phyloP scores from a whole-genome alignment of 2,329 filamentous ascomycete genomes.

The Pseudogymnoascus sp. region DNA sequence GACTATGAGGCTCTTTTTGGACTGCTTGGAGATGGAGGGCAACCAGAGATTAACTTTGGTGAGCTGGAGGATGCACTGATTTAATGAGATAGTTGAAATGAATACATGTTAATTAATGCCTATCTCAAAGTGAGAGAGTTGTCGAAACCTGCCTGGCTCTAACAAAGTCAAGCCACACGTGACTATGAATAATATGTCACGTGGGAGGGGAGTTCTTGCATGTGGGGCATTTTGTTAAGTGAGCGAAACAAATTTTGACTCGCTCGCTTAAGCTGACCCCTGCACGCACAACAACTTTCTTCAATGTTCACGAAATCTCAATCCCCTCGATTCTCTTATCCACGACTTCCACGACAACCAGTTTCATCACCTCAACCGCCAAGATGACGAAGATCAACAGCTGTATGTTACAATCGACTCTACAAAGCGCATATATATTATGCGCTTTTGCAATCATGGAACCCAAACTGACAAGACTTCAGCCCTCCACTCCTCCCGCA shows the following conservation, averaged over 20 bases:
- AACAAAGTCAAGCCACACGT: not conserved
- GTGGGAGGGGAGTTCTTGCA: no score
- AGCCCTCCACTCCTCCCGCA: slow-evolving; percentile 74
- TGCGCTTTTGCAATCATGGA: slow-evolving; percentile 9
- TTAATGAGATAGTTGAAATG: not conserved
- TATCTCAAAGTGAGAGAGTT: not conserved
- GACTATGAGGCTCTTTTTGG: slow-evolving; percentile 11
- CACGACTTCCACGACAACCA: slow-evolving; percentile 20
- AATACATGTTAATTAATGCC: not conserved
- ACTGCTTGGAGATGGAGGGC: slow-evolving; percentile 5
- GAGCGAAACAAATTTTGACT: not conserved
- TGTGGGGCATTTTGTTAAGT: not conserved
- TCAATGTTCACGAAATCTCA: slow-evolving; percentile 6
- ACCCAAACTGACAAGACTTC: slow-evolving; percentile 15
- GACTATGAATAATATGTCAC: not conserved
- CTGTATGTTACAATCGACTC: slow-evolving; percentile 35
- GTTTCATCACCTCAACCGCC: slow-evolving; percentile 28
- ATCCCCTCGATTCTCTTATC: slow-evolving; percentile 5
- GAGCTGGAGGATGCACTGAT: not conserved
- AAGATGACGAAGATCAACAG: slow-evolving; percentile 67
- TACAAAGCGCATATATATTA: not conserved
- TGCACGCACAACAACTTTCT: slow-evolving; percentile 2
- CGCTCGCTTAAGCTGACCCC: slow-evolving; percentile 5
- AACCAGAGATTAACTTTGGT: slow-evolving; percentile 1
- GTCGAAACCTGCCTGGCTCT: not conserved